Percentiles rank a stretch among this genome's conserved stretches.
phyloP scores from a whole-genome alignment of 2,329 filamentous ascomycete species.

The Huntiella omanensis region DNA sequence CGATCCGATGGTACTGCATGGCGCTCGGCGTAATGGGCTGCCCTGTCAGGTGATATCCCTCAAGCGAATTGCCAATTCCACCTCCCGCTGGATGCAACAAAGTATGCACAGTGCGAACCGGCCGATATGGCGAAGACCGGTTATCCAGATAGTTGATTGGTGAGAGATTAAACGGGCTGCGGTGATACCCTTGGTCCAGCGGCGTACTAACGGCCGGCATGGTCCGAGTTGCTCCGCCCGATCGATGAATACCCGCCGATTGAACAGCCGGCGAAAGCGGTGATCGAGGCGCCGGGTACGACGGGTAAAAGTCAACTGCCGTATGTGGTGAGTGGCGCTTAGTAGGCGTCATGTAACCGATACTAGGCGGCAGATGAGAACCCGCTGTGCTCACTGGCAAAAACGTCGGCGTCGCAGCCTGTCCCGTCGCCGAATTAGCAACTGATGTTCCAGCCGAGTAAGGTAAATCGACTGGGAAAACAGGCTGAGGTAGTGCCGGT shows the following conservation, averaged over 20 bases:
- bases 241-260: neutral
- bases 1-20: slow-evolving; percentile 70
- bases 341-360: slow-evolving; percentile 28
- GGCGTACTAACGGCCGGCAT: neutral
- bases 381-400: slow-evolving; percentile 4
- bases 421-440: neutral
- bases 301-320: slow-evolving; percentile 18
- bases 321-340: slow-evolving; percentile 35
- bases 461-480: neutral
- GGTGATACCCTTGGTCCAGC: neutral
- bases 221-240: slow-evolving; percentile 2
- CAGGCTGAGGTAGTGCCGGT: neutral
- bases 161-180: slow-evolving; percentile 33
- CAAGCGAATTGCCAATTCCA: slow-evolving; percentile 53
- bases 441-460: neutral
- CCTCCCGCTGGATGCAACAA: slow-evolving; percentile 58
- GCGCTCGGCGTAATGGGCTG: slow-evolving; percentile 43
- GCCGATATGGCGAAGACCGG: slow-evolving; percentile 79
- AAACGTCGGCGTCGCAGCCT: slow-evolving; percentile 1
- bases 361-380: slow-evolving; percentile 10
- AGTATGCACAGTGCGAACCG: slow-evolving; percentile 74
- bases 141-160: slow-evolving; percentile 77
- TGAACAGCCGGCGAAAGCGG: slow-evolving; percentile 21
- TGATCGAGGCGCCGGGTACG: slow-evolving; percentile 20
- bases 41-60: slow-evolving; percentile 43